Conservation (phyloP, 805 yeast genomes). For the Lachancea dasiensis region DNA sequence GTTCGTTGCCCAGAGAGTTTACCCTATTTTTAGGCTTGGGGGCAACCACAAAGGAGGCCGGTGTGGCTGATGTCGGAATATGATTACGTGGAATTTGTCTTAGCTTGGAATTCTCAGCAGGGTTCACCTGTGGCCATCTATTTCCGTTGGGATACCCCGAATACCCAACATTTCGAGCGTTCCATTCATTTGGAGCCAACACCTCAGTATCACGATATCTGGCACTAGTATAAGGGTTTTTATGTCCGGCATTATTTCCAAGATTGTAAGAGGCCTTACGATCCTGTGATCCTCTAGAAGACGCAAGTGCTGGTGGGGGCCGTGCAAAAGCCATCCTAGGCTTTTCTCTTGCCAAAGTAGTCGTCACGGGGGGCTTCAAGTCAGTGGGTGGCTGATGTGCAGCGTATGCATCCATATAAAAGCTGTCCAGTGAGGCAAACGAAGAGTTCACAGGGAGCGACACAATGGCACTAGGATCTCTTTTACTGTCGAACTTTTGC, state of each 20-base stretch:
- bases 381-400: conserved; percentile 20
- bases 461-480: conserved; percentile 43
- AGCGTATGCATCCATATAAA: conserved; percentile 50
- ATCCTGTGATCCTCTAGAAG: conserved; percentile 1
- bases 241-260: conserved; percentile 1
- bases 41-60: background rate
- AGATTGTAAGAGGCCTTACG: conserved; percentile 2
- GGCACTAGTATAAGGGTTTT: conserved; percentile 4
- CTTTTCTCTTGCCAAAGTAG: conserved; percentile 4
- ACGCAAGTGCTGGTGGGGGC: conserved; percentile 12
- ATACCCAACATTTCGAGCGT: background rate
- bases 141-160: no score
- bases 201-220: conserved; percentile 2
- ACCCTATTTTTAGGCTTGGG: no score
- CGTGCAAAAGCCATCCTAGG: conserved; percentile 14
- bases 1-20: background rate
- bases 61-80: background rate
- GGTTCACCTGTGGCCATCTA: no score
- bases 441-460: conserved; percentile 65
- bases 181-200: background rate
- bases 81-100: background rate
- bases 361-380: background rate
- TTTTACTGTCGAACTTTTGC: conserved; percentile 19
- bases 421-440: conserved; percentile 71
- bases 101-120: background rate